Conservation (phyloP, 306 rosid species). For the Begonia fuchsioides region DNA sequence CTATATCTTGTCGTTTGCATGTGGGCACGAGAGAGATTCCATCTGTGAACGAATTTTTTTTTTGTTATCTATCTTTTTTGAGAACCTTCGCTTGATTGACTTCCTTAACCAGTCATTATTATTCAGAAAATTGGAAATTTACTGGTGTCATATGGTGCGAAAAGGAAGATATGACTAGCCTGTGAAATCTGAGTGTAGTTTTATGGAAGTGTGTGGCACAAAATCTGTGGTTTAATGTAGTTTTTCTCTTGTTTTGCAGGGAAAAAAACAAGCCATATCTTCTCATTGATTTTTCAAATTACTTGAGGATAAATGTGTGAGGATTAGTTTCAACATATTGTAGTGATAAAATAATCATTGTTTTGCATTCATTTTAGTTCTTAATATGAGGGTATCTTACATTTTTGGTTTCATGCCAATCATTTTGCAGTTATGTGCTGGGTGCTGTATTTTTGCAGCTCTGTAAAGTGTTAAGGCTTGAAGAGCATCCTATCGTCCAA, state of each 20-base stretch:
- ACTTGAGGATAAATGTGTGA: slow-evolving; percentile 54
- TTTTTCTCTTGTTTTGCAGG: slow-evolving; percentile 27
- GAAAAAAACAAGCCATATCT: slow-evolving; percentile 53
- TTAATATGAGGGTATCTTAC: slow-evolving; percentile 3
- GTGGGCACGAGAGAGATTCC: too few species aligned
- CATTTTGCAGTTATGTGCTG: slow-evolving; percentile 45
- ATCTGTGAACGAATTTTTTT: too few species aligned
- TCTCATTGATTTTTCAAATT: slow-evolving; percentile 74
- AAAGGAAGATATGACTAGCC: not conserved
- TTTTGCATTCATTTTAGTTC: slow-evolving; percentile 1
- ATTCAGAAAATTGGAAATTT: too few species aligned
- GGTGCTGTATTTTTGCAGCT: slow-evolving; percentile 81
- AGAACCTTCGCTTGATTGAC: too few species aligned
- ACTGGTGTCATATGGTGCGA: not conserved
- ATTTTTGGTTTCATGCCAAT: slow-evolving; percentile 6
- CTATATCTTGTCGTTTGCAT: too few species aligned
- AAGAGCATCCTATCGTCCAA: slow-evolving; percentile 50
- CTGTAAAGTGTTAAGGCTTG: slow-evolving; percentile 51
- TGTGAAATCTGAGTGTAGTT: too few species aligned
- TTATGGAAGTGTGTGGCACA: too few species aligned
- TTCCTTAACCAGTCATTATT: too few species aligned
- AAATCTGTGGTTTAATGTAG: slow-evolving; percentile 2
- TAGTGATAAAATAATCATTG: not conserved
- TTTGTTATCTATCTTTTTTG: too few species aligned
- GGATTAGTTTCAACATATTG: slow-evolving; percentile 11